Evolutionary conservation across 2,329 filamentous ascomycete species (phyloP).

Genomic region (Ambrosiella cleistominuta): DNA sequence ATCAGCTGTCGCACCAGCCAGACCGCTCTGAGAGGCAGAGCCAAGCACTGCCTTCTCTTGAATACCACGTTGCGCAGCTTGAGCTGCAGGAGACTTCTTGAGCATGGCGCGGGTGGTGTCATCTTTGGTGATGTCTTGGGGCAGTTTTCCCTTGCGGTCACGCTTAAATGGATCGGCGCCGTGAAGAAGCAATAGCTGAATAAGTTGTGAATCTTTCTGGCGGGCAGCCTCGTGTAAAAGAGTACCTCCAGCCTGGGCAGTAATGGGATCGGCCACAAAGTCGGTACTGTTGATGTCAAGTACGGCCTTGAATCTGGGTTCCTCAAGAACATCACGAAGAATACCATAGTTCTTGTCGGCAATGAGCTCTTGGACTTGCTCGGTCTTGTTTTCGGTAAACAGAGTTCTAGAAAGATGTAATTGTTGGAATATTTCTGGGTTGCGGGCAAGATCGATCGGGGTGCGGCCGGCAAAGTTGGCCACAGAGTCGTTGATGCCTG

Average conservation of each 20-base stretch:
- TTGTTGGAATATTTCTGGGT: constrained; percentile 87
- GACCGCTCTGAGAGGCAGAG: constrained; percentile 36
- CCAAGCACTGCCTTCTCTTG: constrained; percentile 94
- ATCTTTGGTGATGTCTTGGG: constrained; percentile 92
- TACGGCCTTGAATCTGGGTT: constrained; percentile 67
- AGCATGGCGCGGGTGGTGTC: constrained; percentile 74
- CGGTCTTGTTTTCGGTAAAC: constrained; percentile 73
- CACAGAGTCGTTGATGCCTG: constrained; percentile 73
- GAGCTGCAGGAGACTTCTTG: constrained; percentile 85
- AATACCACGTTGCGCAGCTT: constrained; percentile 83
- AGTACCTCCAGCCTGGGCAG: constrained; percentile 71
- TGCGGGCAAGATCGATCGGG: constrained; percentile 75
- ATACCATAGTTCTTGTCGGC: constrained; percentile 54
- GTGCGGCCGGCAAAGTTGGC: constrained; percentile 71
- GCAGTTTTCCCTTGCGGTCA: constrained; percentile 86
- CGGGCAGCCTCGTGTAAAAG: constrained; percentile 84
- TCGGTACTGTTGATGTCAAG: constrained; percentile 88
- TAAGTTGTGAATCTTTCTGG: constrained; percentile 70
- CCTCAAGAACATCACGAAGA: constrained; percentile 64
- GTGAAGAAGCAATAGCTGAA: constrained; percentile 78
- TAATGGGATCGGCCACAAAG: constrained; percentile 62
- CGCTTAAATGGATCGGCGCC: constrained; percentile 91
- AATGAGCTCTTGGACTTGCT: constrained; percentile 68
- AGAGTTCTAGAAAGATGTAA: constrained; percentile 78
- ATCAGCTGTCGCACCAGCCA: constrained; percentile 37